phyloP scores from a whole-genome alignment of 2,329 filamentous ascomycete genomes.

The Microcyclospora tardicrescens region DNA sequence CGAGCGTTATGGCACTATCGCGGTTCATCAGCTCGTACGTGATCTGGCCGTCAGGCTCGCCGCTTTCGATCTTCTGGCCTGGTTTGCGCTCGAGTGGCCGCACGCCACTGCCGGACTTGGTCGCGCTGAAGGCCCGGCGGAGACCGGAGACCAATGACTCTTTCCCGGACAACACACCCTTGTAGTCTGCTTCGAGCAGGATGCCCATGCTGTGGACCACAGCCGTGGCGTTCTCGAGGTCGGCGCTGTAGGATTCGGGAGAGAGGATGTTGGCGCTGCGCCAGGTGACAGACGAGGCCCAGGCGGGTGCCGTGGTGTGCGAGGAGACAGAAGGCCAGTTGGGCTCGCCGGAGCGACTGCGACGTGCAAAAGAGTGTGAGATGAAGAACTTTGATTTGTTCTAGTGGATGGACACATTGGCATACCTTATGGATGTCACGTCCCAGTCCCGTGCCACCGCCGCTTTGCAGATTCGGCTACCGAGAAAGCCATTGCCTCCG shows the following conservation, averaged over 20 bases:
- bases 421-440: constrained; percentile 80
- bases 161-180: constrained; percentile 70
- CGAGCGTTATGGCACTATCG: constrained; percentile 71
- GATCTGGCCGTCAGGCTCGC: constrained; percentile 59
- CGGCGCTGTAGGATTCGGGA: constrained; percentile 62
- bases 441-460: constrained; percentile 79
- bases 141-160: constrained; percentile 73
- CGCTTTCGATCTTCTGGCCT: constrained; percentile 47
- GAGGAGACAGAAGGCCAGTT: constrained; percentile 71
- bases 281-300: constrained; percentile 77
- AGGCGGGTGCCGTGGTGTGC: constrained; percentile 56
- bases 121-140: constrained; percentile 60
- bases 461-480: constrained; percentile 76
- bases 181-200: constrained; percentile 94
- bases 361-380: background rate
- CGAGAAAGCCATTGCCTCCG: constrained; percentile 84
- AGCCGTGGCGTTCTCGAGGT: constrained; percentile 64
- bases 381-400: background rate
- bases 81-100: constrained; percentile 57
- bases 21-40: constrained; percentile 98
- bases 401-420: background rate
- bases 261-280: constrained; percentile 76
- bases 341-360: constrained; percentile 78
- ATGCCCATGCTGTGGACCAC: constrained; percentile 96
- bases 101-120: constrained; percentile 43